These are phyloP conservation scores for Fusarium nurragi DNA, from an alignment of 2,329 filamentous ascomycete genomes.

Conservation along the genomic window DNA sequence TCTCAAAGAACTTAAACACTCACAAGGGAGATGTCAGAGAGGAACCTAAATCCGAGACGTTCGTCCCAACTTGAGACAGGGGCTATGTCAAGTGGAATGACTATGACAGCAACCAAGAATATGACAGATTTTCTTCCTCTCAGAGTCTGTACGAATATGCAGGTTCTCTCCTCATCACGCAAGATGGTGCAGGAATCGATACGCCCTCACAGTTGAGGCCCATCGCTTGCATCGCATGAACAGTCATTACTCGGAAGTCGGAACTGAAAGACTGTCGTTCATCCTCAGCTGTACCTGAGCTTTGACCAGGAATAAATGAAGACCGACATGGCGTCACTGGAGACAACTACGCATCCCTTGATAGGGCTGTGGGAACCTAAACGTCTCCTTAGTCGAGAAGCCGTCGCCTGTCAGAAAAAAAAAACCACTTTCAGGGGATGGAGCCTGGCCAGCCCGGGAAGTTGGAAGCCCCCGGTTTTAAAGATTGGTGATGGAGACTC, in stretches of 20 bases:
- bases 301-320: conserved; percentile 19
- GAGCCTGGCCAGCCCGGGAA: conserved; percentile 7
- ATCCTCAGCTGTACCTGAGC: not conserved
- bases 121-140: not conserved
- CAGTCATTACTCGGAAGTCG: not conserved
- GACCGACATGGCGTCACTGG: conserved; percentile 29
- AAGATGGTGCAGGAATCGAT: conserved; percentile 15
- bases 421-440: conserved; percentile 18
- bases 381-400: conserved; percentile 27
- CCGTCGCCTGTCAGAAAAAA: conserved; percentile 38
- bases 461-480: conserved; percentile 31
- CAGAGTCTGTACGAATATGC: conserved; percentile 6
- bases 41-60: conserved; percentile 23
- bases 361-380: conserved; percentile 25
- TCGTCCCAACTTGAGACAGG: conserved; percentile 35
- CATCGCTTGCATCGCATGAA: conserved; percentile 16
- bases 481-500: conserved; percentile 35
- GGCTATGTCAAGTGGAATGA: conserved; percentile 27
- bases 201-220: conserved; percentile 3
- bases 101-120: not conserved
- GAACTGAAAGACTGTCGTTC: not conserved
- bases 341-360: conserved; percentile 25
- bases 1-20: conserved; percentile 11
- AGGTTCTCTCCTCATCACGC: conserved; percentile 28
- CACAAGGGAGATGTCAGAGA: conserved; percentile 10